Evolutionary conservation across 495 filamentous ascomycete species (phyloP).

Genomic region (Polyplosphaeria fusca): DNA sequence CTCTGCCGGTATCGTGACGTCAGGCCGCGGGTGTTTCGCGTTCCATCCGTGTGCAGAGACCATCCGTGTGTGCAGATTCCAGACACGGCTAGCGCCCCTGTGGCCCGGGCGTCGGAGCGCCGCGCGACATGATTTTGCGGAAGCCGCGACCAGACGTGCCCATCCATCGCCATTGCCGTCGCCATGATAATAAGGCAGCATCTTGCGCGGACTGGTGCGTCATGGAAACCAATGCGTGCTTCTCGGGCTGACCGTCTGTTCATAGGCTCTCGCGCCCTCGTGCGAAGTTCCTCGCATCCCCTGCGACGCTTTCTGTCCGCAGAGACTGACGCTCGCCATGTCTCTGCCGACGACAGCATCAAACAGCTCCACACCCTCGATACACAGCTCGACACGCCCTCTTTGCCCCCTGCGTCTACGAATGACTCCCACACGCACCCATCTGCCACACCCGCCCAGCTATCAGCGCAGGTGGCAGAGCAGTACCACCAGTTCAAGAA

Average conservation of each 20-base stretch:
- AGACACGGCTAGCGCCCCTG: too few relatives aligned
- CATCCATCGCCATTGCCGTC: too few relatives aligned
- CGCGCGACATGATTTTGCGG: not conserved
- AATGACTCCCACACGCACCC: slow-evolving; percentile 15
- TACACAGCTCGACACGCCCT: slow-evolving; percentile 16
- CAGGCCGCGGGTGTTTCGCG: too few relatives aligned
- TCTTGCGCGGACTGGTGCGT: slow-evolving; percentile 27
- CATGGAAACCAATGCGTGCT: not conserved
- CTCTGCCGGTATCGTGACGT: too few relatives aligned
- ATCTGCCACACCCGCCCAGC: not conserved
- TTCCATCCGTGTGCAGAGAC: too few relatives aligned
- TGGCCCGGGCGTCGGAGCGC: not conserved
- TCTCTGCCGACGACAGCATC: slow-evolving; percentile 25
- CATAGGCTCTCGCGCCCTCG: slow-evolving; percentile 5
- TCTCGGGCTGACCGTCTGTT: too few relatives aligned
- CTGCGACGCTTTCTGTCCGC: slow-evolving; percentile 20
- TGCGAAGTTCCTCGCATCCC: slow-evolving; percentile 1
- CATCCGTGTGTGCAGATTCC: too few relatives aligned
- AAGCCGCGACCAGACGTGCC: too few relatives aligned
- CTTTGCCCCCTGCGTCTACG: not conserved
- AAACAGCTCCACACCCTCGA: slow-evolving; percentile 30
- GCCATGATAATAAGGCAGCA: slow-evolving; percentile 38
- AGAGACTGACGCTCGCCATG: slow-evolving; percentile 22
- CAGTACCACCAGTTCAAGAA: slow-evolving; percentile 32
- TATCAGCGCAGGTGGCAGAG: slow-evolving; percentile 18